These are phyloP conservation scores for Geotrichum europaeum DNA, from an alignment of 1,139 yeast genomes.

Conservation along the genomic window DNA sequence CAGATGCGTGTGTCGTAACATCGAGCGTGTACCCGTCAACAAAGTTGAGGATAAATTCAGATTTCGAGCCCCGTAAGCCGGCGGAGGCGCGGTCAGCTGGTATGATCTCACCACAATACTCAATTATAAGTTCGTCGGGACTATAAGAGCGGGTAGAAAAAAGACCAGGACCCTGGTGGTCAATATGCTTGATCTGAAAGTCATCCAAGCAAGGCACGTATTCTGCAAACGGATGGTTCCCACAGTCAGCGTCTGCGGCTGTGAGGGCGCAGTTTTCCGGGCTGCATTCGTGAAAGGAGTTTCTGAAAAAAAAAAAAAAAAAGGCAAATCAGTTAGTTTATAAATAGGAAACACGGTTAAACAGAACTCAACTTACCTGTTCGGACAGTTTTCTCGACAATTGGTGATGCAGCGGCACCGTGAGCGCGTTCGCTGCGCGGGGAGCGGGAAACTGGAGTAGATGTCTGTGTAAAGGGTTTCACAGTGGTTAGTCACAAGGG, in stretches of 20 bases:
- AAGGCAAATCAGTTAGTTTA: not conserved
- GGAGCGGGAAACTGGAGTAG: not conserved
- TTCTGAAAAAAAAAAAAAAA: constrained; percentile 8
- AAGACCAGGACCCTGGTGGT: constrained; percentile 36
- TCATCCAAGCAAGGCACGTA: constrained; percentile 19
- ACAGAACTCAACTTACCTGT: constrained; percentile 22
- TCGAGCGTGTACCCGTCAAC: constrained; percentile 38
- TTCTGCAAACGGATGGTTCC: constrained; percentile 35
- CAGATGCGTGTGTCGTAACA: constrained; percentile 37
- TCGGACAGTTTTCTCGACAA: constrained; percentile 36
- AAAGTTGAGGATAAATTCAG: constrained; percentile 33
- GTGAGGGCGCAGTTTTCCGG: constrained; percentile 30
- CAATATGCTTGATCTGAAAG: constrained; percentile 16
- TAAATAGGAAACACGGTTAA: not conserved
- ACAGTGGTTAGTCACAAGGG: constrained; percentile 1
- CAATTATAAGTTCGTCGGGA: constrained; percentile 37
- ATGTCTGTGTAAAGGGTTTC: constrained; percentile 19
- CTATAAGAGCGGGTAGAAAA: constrained; percentile 33
- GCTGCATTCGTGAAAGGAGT: constrained; percentile 33
- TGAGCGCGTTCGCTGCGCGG: not conserved
- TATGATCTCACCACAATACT: constrained; percentile 41
- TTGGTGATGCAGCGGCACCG: constrained; percentile 29
- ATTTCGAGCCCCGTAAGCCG: not conserved
- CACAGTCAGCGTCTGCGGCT: constrained; percentile 35
- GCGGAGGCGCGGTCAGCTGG: not conserved